A percentile compares a stretch with the other conserved stretches of the same genome.
phyloP scores from a whole-genome alignment of 768 basidiomycete species.

The Jaapia argillacea region DNA sequence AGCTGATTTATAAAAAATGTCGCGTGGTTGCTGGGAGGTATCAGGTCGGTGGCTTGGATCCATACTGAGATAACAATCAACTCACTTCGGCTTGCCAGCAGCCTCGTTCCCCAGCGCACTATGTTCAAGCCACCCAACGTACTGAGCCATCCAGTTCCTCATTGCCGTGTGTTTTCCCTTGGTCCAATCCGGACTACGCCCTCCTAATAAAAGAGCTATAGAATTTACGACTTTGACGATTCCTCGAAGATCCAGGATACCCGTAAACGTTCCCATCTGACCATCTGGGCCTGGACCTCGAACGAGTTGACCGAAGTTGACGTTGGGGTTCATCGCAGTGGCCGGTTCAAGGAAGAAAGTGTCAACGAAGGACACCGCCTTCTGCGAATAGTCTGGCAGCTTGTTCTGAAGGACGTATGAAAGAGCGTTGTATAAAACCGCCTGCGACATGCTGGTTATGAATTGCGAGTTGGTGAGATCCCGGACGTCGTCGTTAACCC shows the following conservation, averaged over 20 bases:
- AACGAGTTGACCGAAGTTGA: slow-evolving; percentile 44
- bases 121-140: slow-evolving; percentile 33
- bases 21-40: slow-evolving; percentile 36
- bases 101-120: slow-evolving; percentile 32
- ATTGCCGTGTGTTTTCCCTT: slow-evolving; percentile 26
- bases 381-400: slow-evolving; percentile 24
- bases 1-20: slow-evolving; percentile 39
- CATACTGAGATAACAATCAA: slow-evolving; percentile 1
- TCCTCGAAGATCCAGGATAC: slow-evolving; percentile 41
- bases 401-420: slow-evolving; percentile 25
- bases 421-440: slow-evolving; percentile 34
- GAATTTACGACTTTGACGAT: slow-evolving; percentile 39
- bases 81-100: slow-evolving; percentile 38
- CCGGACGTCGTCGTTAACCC: slow-evolving; percentile 46
- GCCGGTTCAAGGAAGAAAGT: slow-evolving; percentile 33
- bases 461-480: slow-evolving; percentile 30
- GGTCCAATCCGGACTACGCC: slow-evolving; percentile 32
- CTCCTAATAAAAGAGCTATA: slow-evolving; percentile 29
- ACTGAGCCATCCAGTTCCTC: slow-evolving; percentile 30
- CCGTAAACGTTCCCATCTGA: slow-evolving; percentile 38
- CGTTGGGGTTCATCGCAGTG: slow-evolving; percentile 42
- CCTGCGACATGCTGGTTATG: slow-evolving; percentile 31
- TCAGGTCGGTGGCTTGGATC: slow-evolving; percentile 1
- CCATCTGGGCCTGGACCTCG: slow-evolving; percentile 37
- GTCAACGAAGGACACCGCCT: slow-evolving; percentile 28